A percentile compares a stretch with the other conserved stretches of the same genome.
phyloP scores from a whole-genome alignment of 495 filamentous ascomycete species.

The Penicillium malachiteum region DNA sequence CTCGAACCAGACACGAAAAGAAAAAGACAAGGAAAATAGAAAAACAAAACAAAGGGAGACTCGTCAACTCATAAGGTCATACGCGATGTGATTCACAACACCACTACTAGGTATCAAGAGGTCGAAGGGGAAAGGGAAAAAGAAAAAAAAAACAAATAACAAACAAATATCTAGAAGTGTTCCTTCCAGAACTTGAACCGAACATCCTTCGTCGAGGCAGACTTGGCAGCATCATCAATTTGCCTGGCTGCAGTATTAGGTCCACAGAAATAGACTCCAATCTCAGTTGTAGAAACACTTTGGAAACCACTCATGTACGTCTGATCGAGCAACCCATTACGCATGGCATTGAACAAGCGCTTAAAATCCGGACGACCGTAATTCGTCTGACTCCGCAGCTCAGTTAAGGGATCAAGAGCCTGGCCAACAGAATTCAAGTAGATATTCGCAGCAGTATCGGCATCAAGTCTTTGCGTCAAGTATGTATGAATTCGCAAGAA shows the following conservation, averaged over 20 bases:
- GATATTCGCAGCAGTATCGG: slow-evolving; percentile 92
- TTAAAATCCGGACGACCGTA: slow-evolving; percentile 93
- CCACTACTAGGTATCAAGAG: no score
- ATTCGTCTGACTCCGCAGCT: slow-evolving; percentile 85
- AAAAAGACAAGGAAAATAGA: neutral
- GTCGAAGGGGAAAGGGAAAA: neutral
- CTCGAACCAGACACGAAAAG: neutral
- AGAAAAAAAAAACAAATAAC: neutral
- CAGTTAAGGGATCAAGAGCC: slow-evolving; percentile 84
- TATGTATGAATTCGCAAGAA: slow-evolving; percentile 99
- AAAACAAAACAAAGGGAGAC: slow-evolving; percentile 4
- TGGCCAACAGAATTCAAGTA: slow-evolving; percentile 91
- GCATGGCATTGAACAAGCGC: slow-evolving; percentile 79
- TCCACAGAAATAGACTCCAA: slow-evolving; percentile 98
- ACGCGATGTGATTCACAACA: slow-evolving; percentile 6
- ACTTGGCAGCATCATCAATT: slow-evolving; percentile 77
- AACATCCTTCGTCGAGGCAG: slow-evolving; percentile 70
- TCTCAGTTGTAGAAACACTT: slow-evolving; percentile 66
- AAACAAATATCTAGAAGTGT: slow-evolving; percentile 55
- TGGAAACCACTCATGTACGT: slow-evolving; percentile 83
- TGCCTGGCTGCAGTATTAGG: slow-evolving; percentile 76
- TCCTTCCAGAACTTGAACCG: slow-evolving; percentile 99
- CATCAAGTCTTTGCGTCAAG: slow-evolving; percentile 88
- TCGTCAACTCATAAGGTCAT: slow-evolving; percentile 27
- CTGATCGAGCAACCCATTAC: slow-evolving; percentile 78